Evolutionary conservation across 139 green algal species (phyloP).

Genomic region (Coelastrella sp.): DNA sequence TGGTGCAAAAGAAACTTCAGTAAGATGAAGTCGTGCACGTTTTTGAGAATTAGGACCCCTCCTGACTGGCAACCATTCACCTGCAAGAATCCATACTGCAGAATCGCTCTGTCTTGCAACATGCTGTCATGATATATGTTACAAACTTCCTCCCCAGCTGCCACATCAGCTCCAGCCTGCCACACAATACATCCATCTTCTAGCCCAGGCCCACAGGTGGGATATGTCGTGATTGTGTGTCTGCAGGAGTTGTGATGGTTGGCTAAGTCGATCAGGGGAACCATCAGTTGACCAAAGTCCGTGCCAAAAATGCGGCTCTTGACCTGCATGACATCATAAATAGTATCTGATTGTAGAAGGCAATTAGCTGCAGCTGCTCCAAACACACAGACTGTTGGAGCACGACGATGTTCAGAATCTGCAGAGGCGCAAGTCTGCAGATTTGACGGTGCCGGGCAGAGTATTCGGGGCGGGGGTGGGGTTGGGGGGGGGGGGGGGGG

Average conservation of each 20-base stretch:
- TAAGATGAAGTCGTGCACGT: too few species aligned
- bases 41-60: too few species aligned
- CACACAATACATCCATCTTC: conserved; percentile 4
- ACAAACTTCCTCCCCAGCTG: conserved; percentile 12
- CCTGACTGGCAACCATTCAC: too few species aligned
- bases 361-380: too few species aligned
- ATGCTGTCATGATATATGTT: conserved; percentile 27
- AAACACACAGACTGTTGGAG: too few species aligned
- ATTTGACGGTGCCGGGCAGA: too few species aligned
- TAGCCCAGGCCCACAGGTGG: neutral
- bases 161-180: neutral
- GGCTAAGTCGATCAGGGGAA: conserved; percentile 26
- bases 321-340: neutral
- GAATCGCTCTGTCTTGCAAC: neutral
- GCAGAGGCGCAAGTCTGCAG: too few species aligned
- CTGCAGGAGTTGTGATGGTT: conserved; percentile 32
- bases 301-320: neutral
- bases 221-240: neutral
- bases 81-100: conserved; percentile 29
- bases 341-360: too few species aligned
- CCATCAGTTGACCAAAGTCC: neutral
- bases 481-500: too few species aligned
- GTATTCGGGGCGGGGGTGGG: too few species aligned
- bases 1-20: too few species aligned
- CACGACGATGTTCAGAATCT: too few species aligned